Conservation (phyloP, 768 basidiomycete species). For the Crucibulum laeve region DNA sequence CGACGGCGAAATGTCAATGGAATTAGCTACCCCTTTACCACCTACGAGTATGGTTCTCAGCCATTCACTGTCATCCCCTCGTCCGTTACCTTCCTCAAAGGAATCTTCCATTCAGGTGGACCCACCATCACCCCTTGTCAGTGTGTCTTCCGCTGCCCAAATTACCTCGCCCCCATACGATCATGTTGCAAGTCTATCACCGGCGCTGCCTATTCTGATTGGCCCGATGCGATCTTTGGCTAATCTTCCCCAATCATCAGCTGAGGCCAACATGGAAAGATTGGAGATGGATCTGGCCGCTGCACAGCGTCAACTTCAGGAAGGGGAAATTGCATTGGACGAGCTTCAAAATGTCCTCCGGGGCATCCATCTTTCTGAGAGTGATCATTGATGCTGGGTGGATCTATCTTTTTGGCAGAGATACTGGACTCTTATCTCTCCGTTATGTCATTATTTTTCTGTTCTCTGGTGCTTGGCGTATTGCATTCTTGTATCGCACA, state of each 20-base stretch:
- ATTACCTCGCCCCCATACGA: conserved; percentile 3
- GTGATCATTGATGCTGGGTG: neutral
- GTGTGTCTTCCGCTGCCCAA: conserved; percentile 8
- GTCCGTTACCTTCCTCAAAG: conserved; percentile 8
- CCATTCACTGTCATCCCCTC: conserved; percentile 6
- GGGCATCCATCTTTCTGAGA: neutral
- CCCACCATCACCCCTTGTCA: conserved; percentile 11
- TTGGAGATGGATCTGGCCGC: conserved; percentile 7
- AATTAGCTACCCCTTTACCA: conserved; percentile 45
- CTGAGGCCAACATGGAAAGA: neutral
- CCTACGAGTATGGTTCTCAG: conserved; percentile 18
- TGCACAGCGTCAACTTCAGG: conserved; percentile 3
- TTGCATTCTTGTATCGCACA: too few species aligned
- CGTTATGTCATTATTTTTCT: neutral
- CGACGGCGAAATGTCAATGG: conserved; percentile 43
- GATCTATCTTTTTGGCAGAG: neutral
- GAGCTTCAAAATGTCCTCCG: conserved; percentile 6
- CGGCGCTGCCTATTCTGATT: neutral
- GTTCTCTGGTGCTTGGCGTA: too few species aligned
- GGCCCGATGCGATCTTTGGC: neutral
- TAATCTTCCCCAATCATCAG: neutral
- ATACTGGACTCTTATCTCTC: neutral
- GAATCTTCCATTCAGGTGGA: conserved; percentile 5
- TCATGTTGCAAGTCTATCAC: conserved; percentile 1
- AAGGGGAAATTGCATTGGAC: conserved; percentile 6